Conservation (phyloP, 2,329 filamentous ascomycete species). For the Xylariaceae sp. region DNA sequence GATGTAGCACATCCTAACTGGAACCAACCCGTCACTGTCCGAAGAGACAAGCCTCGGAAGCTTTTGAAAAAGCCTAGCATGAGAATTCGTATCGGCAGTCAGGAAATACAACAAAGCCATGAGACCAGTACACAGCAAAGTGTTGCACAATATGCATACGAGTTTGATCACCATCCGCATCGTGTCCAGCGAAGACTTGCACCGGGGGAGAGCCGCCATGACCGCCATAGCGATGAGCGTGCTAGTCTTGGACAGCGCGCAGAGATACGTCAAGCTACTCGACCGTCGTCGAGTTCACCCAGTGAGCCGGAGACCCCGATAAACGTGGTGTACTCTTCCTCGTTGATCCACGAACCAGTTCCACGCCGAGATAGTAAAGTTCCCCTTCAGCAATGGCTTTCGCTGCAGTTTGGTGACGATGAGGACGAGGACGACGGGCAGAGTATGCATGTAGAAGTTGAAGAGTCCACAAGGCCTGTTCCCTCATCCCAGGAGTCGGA, state of each 20-base stretch:
- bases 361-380: conserved; percentile 21
- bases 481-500: conserved; percentile 20
- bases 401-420: too few species aligned
- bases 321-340: conserved; percentile 22
- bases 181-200: background rate
- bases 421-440: conserved; percentile 18
- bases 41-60: conserved; percentile 1
- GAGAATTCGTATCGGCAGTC: conserved; percentile 33
- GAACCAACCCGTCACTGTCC: background rate
- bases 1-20: conserved; percentile 5
- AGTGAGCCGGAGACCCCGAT: conserved; percentile 17
- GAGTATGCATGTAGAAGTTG: conserved; percentile 27
- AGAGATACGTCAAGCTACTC: too few species aligned
- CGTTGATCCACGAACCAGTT: conserved; percentile 22
- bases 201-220: background rate
- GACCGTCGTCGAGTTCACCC: background rate
- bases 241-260: too few species aligned
- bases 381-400: conserved; percentile 24
- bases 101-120: conserved; percentile 26
- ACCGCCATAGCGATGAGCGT: background rate
- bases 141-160: conserved; percentile 16
- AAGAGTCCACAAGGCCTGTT: conserved; percentile 15
- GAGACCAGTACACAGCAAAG: conserved; percentile 15
- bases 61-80: conserved; percentile 14
- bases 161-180: background rate